phyloP scores from a whole-genome alignment of 1,284 basidiomycete species.

The Mycosarcoma mackinlayi region DNA sequence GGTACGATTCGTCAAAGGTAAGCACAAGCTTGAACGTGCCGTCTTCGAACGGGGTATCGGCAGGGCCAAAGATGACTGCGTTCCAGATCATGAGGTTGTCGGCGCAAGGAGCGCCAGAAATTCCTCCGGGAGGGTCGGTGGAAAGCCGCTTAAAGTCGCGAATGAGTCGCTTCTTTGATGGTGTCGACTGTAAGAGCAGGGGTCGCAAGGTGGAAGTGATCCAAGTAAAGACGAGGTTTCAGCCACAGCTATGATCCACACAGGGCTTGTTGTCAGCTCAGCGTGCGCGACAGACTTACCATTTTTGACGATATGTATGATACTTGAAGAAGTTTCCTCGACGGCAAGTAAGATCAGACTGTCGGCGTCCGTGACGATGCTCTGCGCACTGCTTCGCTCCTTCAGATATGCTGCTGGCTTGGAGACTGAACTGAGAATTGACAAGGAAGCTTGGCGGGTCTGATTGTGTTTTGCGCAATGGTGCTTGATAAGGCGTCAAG shows the following conservation, averaged over 20 bases:
- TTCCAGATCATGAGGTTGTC: conserved; percentile 99
- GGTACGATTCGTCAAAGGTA: conserved; percentile 96
- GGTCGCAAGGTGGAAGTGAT: neutral
- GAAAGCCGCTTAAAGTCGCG: conserved; percentile 86
- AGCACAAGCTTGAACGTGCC: conserved; percentile 96
- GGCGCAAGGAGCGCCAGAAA: conserved; percentile 93
- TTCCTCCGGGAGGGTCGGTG: conserved; percentile 91
- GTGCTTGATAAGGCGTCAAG: too few relatives aligned
- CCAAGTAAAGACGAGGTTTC: neutral
- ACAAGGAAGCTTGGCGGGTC: too few relatives aligned
- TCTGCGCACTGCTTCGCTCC: too few relatives aligned
- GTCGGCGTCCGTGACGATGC: neutral
- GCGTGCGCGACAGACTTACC: too few relatives aligned
- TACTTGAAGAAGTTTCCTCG: neutral
- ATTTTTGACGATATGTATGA: neutral
- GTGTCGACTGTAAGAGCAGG: conserved; percentile 59
- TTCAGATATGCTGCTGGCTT: too few relatives aligned
- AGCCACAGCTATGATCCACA: neutral
- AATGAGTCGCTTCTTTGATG: conserved; percentile 65
- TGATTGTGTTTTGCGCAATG: too few relatives aligned
- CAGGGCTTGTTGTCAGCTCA: too few relatives aligned
- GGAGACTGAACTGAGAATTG: too few relatives aligned
- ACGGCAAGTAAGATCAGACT: neutral
- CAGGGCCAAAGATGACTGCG: conserved; percentile 98
- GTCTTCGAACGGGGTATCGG: conserved; percentile 97